Evolutionary conservation across 75 land plant species (phyloP), one percentile per base, ranked within the genome.

Genomic region (Isoetes taiwanensis): DNA sequence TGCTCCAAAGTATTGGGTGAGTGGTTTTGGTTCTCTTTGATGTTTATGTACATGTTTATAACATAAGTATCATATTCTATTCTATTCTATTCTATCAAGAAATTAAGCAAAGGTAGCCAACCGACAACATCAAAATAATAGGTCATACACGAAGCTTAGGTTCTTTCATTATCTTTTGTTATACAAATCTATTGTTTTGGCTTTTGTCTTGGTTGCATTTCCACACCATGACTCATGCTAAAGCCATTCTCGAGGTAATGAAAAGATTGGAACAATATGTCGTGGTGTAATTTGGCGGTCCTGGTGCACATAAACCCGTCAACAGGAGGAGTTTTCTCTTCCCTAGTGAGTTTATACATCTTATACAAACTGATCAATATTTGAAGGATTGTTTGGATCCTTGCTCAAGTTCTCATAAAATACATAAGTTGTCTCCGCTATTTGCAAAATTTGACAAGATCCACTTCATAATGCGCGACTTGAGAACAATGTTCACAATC

Each of bases 221-320:
- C 98, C 98, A 69, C 98, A 93, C 98, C 98, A 93, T 3, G 98
- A 93, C 57, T 93, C 98, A 61, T 95, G 87, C 98, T 95, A 93
- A 4, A 93, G 77, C 98, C 98, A 93, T 73, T 93, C 96, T 64
- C 84, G 95, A 2, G 98, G 98, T 1, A 93, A 76, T 10, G 98
- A 93, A 42, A 80, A 93, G 28, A 93, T 93, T 20, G 89, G 98
- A 2, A 93, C 98, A 46, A 69, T 75, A 43, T 93, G 98, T 64
- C 87, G 98, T 26, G 98, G 95, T 72, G 83, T 87, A 61, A 87
- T 93, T 23, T 94, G 98, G 53, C 86, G 74, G 76, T 93, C 98
- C 95, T 90, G 79, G 17, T 61, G 26, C 21, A 34, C 34, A 38
- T 43, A 28, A 28, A 6, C 19, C 17, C 9, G 39, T 37, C 39